Evolutionary conservation across 1,284 basidiomycete species (phyloP).

Genomic region (Inonotus obliquus): DNA sequence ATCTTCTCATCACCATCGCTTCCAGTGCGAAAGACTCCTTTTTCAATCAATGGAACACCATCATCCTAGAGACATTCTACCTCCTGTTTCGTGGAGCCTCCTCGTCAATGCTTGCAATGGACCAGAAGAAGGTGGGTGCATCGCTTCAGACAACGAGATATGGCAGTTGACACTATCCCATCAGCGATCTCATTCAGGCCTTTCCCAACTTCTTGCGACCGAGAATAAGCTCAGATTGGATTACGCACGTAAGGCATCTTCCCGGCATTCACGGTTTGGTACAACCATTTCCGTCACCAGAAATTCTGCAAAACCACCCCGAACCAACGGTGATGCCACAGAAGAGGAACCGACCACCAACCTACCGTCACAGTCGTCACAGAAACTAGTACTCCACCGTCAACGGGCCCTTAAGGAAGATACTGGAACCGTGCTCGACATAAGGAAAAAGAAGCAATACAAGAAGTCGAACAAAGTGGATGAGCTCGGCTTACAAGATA

Average conservation of each 20-base stretch:
- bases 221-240: conserved; percentile 64
- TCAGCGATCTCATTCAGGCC: conserved; percentile 57
- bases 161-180: conserved; percentile 2
- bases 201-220: conserved; percentile 66
- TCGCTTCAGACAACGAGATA: conserved; percentile 1
- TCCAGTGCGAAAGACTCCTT: conserved; percentile 69
- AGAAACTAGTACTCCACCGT: conserved; percentile 69
- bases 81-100: conserved; percentile 77
- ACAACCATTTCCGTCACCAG: conserved; percentile 81
- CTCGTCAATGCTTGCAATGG: conserved; percentile 55
- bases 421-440: conserved; percentile 73
- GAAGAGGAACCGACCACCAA: conserved; percentile 30
- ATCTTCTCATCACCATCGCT: conserved; percentile 80
- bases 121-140: conserved; percentile 62
- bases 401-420: conserved; percentile 79
- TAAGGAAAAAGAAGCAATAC: conserved; percentile 63
- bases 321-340: conserved; percentile 22
- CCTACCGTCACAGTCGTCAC: conserved; percentile 34
- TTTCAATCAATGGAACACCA: conserved; percentile 80
- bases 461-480: conserved; percentile 67
- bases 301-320: conserved; percentile 45
- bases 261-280: conserved; percentile 90
- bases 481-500: conserved; percentile 67
- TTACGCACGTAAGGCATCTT: conserved; percentile 56
- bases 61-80: conserved; percentile 88